Evolutionary conservation across 1,284 basidiomycete genomes (phyloP).

Genomic region (Apiotrichum brassicae): DNA sequence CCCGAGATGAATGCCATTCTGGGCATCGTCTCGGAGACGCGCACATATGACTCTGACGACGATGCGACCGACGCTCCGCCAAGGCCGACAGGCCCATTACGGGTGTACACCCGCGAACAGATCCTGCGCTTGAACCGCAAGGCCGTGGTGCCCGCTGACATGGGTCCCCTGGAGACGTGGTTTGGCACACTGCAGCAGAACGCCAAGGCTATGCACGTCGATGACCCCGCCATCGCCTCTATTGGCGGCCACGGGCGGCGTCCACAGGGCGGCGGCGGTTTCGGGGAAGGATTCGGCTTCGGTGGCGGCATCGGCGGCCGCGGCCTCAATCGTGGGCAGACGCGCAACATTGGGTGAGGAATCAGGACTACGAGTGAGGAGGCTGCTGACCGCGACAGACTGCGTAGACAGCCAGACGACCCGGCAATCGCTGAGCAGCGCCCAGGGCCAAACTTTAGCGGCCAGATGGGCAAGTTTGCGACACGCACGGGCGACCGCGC

Average conservation of each 20-base stretch:
- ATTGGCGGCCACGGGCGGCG: slow-evolving; percentile 25
- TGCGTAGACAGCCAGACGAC: slow-evolving; percentile 21
- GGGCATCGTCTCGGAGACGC: slow-evolving; percentile 10
- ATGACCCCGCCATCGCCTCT: slow-evolving; percentile 41
- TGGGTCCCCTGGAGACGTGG: slow-evolving; percentile 15
- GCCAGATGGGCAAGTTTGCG: slow-evolving; percentile 35
- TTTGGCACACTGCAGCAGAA: slow-evolving; percentile 5
- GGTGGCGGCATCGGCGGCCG: slow-evolving; percentile 40
- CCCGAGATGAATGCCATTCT: slow-evolving; percentile 26
- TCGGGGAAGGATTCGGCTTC: slow-evolving; percentile 43
- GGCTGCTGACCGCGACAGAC: slow-evolving; percentile 5
- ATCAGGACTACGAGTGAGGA: too few species aligned
- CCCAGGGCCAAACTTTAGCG: slow-evolving; percentile 6
- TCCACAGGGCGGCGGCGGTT: slow-evolving; percentile 28
- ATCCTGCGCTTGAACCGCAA: slow-evolving; percentile 9
- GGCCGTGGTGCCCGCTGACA: not conserved
- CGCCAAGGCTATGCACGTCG: slow-evolving; percentile 8
- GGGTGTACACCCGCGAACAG: slow-evolving; percentile 12
- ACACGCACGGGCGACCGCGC: slow-evolving; percentile 20
- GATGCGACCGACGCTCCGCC: not conserved
- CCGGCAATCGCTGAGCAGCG: slow-evolving; percentile 17
- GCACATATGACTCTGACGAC: not conserved
- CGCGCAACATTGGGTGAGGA: slow-evolving; percentile 31
- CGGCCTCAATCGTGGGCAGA: slow-evolving; percentile 16
- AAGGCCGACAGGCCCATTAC: slow-evolving; percentile 6